Evolutionary conservation across 768 basidiomycete genomes (phyloP), one percentile per base, ranked within the genome.

Genomic region (Boletus reticuloceps): DNA sequence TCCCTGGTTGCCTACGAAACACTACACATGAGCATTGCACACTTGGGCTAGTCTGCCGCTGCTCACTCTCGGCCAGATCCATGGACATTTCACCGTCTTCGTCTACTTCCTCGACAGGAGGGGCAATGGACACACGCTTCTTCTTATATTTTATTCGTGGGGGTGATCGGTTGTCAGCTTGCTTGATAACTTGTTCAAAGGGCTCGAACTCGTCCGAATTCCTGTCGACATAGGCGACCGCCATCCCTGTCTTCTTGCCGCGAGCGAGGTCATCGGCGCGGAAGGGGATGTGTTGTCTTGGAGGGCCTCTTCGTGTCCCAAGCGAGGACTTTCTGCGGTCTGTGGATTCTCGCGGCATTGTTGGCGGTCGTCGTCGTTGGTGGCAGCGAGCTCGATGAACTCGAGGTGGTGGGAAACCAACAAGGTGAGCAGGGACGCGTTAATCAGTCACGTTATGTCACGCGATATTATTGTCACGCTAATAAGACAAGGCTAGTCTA

Each of bases 201-300:
- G 84, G 86, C 68, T 92, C 89, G 66, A 91, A 91, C 29, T 88
- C 90, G 69, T 91, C 90, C 25, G 88, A 88, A 66, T 82, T 83
- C 60, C 83, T 84, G 57, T 86, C 82, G 53, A 91, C 82, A 63
- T 82, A 80, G 38, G 73, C 79, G 14, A 91, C 84, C 0, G 82
- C 77, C 51, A 90, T 78, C 6, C 90, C 90, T 0, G 90, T 92
- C 67, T 84, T 88, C 79, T 89, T 91, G 17, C 90, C 90, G 52
- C 85, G 87, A 47, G 81, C 81, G 12, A 83, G 81, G 61, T 91
- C 86, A 59, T 90, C 87, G 4, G 87, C 89, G 47, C 86, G 82
- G 64, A 87, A 92, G 1, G 90, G 90, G 14, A 89, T 79, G 61
- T 91, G 88, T 6, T 81, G 77, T 62, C 85, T 83, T 62, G 82